Conservation (phyloP, 2,329 filamentous ascomycete species). For the Lojkania enalia region DNA sequence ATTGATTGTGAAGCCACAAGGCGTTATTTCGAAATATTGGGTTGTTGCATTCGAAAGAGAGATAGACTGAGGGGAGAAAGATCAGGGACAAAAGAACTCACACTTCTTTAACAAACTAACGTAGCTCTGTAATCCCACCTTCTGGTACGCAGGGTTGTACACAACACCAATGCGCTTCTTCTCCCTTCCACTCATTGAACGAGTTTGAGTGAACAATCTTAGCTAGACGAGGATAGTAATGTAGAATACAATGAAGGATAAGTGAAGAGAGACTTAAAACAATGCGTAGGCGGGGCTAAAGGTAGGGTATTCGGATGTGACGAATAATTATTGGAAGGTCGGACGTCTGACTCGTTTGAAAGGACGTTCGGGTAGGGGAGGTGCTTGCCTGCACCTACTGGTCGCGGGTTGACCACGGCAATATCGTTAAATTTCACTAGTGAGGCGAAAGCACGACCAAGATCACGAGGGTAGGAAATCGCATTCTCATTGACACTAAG, state of each 20-base stretch:
- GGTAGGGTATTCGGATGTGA: no score
- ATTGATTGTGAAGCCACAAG: no score
- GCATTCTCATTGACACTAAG: slow-evolving; percentile 28
- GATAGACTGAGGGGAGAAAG: background rate
- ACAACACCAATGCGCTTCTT: slow-evolving; percentile 26
- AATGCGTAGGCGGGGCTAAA: background rate
- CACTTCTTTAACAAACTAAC: slow-evolving; percentile 63
- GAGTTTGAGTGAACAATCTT: no score
- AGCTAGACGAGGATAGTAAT: no score
- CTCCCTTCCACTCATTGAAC: slow-evolving; percentile 11
- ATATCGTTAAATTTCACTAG: no score
- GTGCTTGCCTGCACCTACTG: no score
- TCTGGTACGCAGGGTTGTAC: slow-evolving; percentile 29
- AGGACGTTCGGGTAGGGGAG: no score
- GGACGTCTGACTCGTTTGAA: no score
- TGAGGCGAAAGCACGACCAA: background rate
- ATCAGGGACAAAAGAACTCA: slow-evolving; percentile 9
- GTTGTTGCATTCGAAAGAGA: no score
- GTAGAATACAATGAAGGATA: background rate
- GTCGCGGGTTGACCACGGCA: no score
- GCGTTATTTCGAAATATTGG: no score
- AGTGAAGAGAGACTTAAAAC: background rate
- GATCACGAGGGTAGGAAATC: slow-evolving; percentile 5
- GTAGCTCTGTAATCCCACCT: slow-evolving; percentile 63
- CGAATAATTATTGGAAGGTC: no score